A percentile compares a stretch with the other conserved stretches of the same genome.
Conservation (phyloP, 2,329 filamentous ascomycete genomes). For the Xylariaceae sp. region DNA sequence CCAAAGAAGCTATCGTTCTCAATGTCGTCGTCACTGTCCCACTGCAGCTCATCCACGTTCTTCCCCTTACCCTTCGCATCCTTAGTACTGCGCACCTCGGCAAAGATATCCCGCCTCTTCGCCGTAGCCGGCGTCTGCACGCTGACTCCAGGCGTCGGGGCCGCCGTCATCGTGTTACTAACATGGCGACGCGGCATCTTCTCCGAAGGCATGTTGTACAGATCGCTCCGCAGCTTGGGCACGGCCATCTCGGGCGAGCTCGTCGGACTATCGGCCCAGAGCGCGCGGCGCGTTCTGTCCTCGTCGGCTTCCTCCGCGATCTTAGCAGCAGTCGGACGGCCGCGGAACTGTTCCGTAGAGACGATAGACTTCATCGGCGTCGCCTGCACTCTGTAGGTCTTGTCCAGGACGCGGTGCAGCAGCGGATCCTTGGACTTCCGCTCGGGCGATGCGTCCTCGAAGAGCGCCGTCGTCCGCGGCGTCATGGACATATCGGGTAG, state of each 20-base stretch:
- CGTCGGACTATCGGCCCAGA: constrained; percentile 55
- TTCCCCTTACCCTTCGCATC: constrained; percentile 24
- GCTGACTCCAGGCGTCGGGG: constrained; percentile 73
- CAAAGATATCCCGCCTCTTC: constrained; percentile 48
- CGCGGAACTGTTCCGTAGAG: constrained; percentile 15
- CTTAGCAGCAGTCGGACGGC: constrained; percentile 30
- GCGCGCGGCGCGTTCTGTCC: constrained; percentile 32
- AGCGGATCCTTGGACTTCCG: constrained; percentile 62
- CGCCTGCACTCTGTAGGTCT: constrained; percentile 88
- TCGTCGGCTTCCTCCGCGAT: constrained; percentile 25
- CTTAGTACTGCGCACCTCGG: constrained; percentile 21
- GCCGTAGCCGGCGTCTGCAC: constrained; percentile 68
- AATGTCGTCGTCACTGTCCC: constrained; percentile 71
- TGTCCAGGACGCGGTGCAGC: constrained; percentile 87
- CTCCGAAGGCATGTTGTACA: constrained; percentile 69
- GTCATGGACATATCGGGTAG: constrained; percentile 60
- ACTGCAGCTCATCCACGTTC: constrained; percentile 51
- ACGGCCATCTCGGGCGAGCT: constrained; percentile 74
- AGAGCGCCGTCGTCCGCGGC: constrained; percentile 53
- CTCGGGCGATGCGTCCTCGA: constrained; percentile 34
- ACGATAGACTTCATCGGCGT: constrained; percentile 65
- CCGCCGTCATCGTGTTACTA: constrained; percentile 40
- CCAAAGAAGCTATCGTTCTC: constrained; percentile 52
- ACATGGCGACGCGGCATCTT: constrained; percentile 41
- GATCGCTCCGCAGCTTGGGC: constrained; percentile 76